Base-by-base conservation (phyloP, 2,329 filamentous ascomycete species). In the Clonostachys chloroleuca region DNA sequence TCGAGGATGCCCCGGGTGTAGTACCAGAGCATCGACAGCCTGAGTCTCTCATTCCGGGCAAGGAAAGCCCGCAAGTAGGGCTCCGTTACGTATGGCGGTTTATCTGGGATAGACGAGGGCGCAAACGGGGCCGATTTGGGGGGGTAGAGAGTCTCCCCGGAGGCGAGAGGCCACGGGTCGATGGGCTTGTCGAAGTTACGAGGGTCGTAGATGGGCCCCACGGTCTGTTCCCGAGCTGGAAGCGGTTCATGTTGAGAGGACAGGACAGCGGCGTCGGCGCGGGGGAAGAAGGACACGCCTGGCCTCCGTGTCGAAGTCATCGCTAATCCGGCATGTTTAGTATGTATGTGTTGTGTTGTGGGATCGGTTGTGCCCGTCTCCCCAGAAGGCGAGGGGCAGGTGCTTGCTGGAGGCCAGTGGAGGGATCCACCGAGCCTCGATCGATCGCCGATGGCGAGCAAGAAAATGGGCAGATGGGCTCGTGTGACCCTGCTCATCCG, bases 11-110 rank as follows among this genome's bases (percentile, higher is more conserved):
- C 63, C 30, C 60, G 59, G 2, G 69, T 70, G 34, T 74, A 72
- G 47, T 75, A 75, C 61, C 66, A 75, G 1, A 72, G 54, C 62
- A 65, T 65, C 0, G 61, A 62, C 35, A 63, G 37, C 35, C 61
- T 47, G 7, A 65, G 48, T 6, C 62, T 50, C 46, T 65, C 61
- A 30, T 65, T 58, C 44, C 51, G 53, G 34, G 60, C 53, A 16
- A 65, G 39, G 7, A 40, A 48, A 12, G 54, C 44, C 2, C 59
- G 58, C 8, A 58, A 46, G 45, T 63, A 63, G 34, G 46, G 49
- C 17, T 47, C 49, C 12, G 45, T 37, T 12, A 35, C 14, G 12
- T 33, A 45, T 6, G 36, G 14, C 12, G 36, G 36, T 12, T n/a
- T n/a, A 6, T 39, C 36, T 3, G 36, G 36, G 12, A 39, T 18